Base-by-base conservation (phyloP, 768 basidiomycete species). In the Rhodotorula sphaerocarpa region DNA sequence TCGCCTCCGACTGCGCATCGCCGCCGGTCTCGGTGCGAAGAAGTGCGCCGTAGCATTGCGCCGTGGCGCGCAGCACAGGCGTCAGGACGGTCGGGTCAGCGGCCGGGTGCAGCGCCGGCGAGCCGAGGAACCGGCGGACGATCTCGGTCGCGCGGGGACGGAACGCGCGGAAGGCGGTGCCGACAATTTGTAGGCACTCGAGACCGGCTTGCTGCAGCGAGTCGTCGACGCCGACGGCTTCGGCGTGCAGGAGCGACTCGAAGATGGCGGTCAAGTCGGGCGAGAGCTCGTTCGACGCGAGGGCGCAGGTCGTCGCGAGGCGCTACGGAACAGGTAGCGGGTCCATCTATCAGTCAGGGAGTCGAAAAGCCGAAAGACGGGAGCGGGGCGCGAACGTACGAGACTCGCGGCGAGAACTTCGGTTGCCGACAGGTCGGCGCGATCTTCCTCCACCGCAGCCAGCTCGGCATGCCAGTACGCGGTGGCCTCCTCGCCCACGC, bases 221-320 rank as follows among this genome's bases (percentile, higher is more conserved):
- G 34, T 52, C 45, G 25, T 54, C 44, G n/a, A 59, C 23, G 3
- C 31, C 46, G 27, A 43, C 45, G 11, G 58, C 44, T 0, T 50
- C 44, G 9, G 56, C 42, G 15, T 65, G 53, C 28, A 60, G 67
- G 51, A 68, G 33, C 31, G 52, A 50, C 11, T 59, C 52, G 57
- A 64, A 41, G n/a, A 42, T 50, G 7, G 28, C 9, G 25, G 54
- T 7, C 11, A 64, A 30, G 11, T 42, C 30, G 18, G 57, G 27
- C 7, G 30, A 2, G 33, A 33, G 56, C n/a, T 50, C 48, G 56
- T 47, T 30, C 47, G 34, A 43, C 31, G 57, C 46, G 36, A 57
- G n/a, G 6, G 57, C 3, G 15, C 52, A n/a, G 46, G 53, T 34
- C 5, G 57, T 44, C 1, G 63, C 53, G 31, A 64, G 53, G 27